Base-by-base conservation (phyloP, 139 green algal species). In the Marvania coccoides region DNA sequence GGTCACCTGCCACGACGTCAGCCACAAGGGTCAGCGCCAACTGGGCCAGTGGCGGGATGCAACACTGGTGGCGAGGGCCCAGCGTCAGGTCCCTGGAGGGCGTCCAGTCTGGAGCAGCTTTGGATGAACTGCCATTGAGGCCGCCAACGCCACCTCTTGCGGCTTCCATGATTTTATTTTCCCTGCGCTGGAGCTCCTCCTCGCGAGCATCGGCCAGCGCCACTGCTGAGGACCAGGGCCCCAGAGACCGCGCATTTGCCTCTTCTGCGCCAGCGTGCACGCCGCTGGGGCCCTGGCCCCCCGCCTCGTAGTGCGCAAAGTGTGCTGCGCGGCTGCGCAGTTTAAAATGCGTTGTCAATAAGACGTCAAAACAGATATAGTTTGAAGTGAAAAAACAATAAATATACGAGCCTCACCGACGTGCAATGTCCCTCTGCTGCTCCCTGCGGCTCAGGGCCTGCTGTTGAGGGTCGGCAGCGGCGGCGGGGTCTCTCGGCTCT, bases 241-340 rank as follows among this genome's bases (percentile, higher is more conserved):
- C 85, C 29, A 92, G 74, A 0, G 45, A 76, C 19, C 85, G 74
- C 6, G 83, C 83, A n/a, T n/a, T n/a, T n/a, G n/a, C n/a, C 80
- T 76, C 37, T 5, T 61, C 63, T 57, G 69, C 77, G 14, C 78
- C 82, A 23, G 64, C 62, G 33, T 86, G 74, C 10, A 75, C 53
- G 30, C 78, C 59, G 39, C 48, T 74, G 2, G 14, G 71, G 8
- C 40, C 47, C 5, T 70, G 56, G 14, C 13, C 55, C 6, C 59
- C 63, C 23, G 9, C 40, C 3, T 73, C 47, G 51, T 74, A 88
- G 46, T 78, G 63, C 28, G 82, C 82, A 71, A 88, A 88, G 59
- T 88, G 82, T 0, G 80, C 80, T 29, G 82, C 82, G 15, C 82
- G 65, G 45, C 79, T 82, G 78, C 39, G 33, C n/a, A 3, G 46